Percentiles rank a stretch among this genome's conserved stretches.
Evolutionary conservation across 2,329 filamentous ascomycete genomes (phyloP).

Genomic region (Colletotrichum sp.): DNA sequence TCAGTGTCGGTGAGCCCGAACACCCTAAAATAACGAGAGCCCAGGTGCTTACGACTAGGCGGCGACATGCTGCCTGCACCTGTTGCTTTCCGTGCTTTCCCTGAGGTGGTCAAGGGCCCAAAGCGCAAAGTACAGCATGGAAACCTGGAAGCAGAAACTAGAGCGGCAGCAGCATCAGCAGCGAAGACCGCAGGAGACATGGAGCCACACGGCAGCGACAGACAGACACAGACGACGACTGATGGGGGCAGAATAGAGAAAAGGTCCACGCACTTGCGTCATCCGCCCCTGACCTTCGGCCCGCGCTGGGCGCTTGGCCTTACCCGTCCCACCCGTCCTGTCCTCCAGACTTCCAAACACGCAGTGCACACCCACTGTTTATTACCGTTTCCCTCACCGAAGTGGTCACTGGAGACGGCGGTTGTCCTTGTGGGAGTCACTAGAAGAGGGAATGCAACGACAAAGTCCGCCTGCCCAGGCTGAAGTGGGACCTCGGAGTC

Average conservation of each 20-base stretch:
- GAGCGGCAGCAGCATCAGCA: not conserved
- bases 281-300: conserved; percentile 14
- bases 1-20: not conserved
- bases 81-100: not conserved
- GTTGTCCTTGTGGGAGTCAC: not conserved
- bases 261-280: conserved; percentile 21
- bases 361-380: not conserved
- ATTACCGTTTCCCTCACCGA: not conserved
- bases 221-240: not conserved
- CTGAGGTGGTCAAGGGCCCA: not conserved
- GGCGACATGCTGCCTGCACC: not conserved
- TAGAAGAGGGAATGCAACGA: not conserved
- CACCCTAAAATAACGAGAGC: not conserved
- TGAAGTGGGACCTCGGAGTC: not conserved
- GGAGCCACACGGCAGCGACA: not conserved
- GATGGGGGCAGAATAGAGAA: not conserved
- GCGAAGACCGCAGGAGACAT: not conserved
- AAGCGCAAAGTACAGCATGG: not conserved
- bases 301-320: conserved; percentile 18
- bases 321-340: not conserved
- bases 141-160: not conserved
- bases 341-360: not conserved
- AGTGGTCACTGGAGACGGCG: not conserved
- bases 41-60: not conserved
- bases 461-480: not conserved